Base-by-base conservation (phyloP, 164 flowering plant species). In the Pachysandra terminalis region DNA sequence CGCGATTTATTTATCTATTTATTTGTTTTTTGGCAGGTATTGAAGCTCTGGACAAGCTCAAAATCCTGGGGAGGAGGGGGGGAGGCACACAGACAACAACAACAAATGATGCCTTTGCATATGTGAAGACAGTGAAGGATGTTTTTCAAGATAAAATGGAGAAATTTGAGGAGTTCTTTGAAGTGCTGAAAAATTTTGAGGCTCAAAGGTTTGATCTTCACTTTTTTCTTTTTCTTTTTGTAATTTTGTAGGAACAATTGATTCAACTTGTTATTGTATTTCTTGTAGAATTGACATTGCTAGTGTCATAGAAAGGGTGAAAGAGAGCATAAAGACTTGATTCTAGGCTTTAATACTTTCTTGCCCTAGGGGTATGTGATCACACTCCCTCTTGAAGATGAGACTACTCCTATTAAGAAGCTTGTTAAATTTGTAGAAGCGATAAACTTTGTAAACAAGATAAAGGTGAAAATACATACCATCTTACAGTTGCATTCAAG, bases 371-470 rank as follows among this genome's bases (percentile, higher is more conserved):
- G 98, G 27, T 93, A 84, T 83, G 96, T 90, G 78, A 93, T 93
- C 56, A 89, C 93, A 48, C 80, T 90, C 23, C 69, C 73, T 55
- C 81, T 74, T 32, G 96, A 85, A 65, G 96, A 87, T 24, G 97
- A 91, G 69, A 73, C 82, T n/a, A n/a, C n/a, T 71, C 89, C 84
- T 0, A 88, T 86, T n/a, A 93, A 90, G 80, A 90, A 83, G 76
- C 86, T 86, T 0, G 98, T 93, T 67, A 96, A 93, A 77, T 93
- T 90, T 81, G 90, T 87, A 56, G 96, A 93, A 76, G 98, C 98
- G 22, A 93, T 93, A 48, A 90, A 75, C 78, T 93, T 89, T 79
- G 98, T 93, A 2, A n/a, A n/a, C n/a, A n/a, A n/a, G n/a, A n/a
- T n/a, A n/a, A n/a, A n/a, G n/a, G n/a, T n/a, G n/a, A n/a, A n/a